phyloP scores from a whole-genome alignment of 371 early-diverging fungal genomes.

The Lichtheimia corymbifera region DNA sequence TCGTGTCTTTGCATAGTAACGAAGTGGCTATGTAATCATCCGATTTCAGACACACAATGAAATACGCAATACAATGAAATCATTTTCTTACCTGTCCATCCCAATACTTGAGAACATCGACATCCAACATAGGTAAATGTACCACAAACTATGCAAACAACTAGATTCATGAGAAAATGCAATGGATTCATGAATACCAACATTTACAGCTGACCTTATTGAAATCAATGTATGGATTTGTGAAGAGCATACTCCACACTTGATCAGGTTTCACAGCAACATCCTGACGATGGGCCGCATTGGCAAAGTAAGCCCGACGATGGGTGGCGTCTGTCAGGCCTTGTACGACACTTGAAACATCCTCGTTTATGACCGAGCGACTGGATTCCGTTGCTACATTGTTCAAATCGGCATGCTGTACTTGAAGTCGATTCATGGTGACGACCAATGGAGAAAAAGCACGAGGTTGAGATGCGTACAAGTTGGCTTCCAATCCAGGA shows the following conservation, averaged over 20 bases:
- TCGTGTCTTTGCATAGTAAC: conserved; percentile 53
- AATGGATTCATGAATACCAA: no score
- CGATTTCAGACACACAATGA: no score
- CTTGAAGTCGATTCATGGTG: conserved; percentile 70
- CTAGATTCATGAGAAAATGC: background rate
- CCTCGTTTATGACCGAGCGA: conserved; percentile 46
- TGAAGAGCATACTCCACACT: conserved; percentile 69
- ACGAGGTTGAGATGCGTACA: conserved; percentile 75
- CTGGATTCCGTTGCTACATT: conserved; percentile 14
- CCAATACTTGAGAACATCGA: conserved; percentile 63
- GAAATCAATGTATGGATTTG: conserved; percentile 68
- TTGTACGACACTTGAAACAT: conserved; percentile 19
- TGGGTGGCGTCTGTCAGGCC: conserved; percentile 32
- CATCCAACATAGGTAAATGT: conserved; percentile 62
- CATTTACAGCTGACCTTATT: conserved; percentile 26
- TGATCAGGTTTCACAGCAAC: conserved; percentile 46
- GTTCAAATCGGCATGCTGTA: background rate
- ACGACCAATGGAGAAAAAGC: conserved; percentile 73
- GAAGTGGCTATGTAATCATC: conserved; percentile 44
- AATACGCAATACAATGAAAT: no score
- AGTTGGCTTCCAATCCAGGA: conserved; percentile 74
- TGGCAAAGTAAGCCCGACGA: conserved; percentile 35
- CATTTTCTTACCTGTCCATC: conserved; percentile 58
- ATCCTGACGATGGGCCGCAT: conserved; percentile 28
- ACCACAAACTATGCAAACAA: conserved; percentile 29